Evolutionary conservation across 2,329 filamentous ascomycete genomes (phyloP), one percentile per base, ranked within the genome.

Genomic region (Canariomyces notabilis): DNA sequence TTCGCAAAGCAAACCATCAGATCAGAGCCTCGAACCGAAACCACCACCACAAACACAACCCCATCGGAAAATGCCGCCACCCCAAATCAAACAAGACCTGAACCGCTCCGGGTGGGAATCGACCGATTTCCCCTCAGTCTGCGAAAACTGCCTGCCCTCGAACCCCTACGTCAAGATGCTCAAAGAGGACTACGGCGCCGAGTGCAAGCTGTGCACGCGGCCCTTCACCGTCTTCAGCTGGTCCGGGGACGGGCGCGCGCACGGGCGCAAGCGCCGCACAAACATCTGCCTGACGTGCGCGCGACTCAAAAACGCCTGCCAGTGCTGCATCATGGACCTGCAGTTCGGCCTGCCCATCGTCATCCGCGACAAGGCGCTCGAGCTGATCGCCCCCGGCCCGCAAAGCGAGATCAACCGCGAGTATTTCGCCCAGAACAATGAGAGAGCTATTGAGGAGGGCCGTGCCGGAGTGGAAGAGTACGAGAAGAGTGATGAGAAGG

Each of bases 151-250:
- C 65, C 79, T 98, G 2, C 90, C 91, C 14, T 90, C 95, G 52
- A 97, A 97, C 60, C 91, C 91, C 2, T 98, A 95, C 62, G 93
- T 98, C 35, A 93, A 97, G 69, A 97, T 98, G 90, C 76, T 98
- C 50, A 98, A 98, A 69, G 89, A 97, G 64, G 91, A 98, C 66
- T 83, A 94, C 61, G 93, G 89, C 59, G 87, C 85, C 47, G 85
- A 90, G 69, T 89, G 86, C 76, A 87, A 87, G 72, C 73, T 87
- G 56, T 98, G 93, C 69, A 97, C 91, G 6, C 82, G 93, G 51
- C 93, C 93, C 0, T 98, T 96, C 62, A 97, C 93, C 20, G 79
- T 97, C 44, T 98, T 98, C 66, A 82, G 84, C 59, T 98, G 91
- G 91, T 91, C 91, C 59, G 83, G 87, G 53, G 90, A 95, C 65